Evolutionary conservation across 345 rosid genomes (phyloP).

Genomic region (Hibiscus tridactylites): DNA sequence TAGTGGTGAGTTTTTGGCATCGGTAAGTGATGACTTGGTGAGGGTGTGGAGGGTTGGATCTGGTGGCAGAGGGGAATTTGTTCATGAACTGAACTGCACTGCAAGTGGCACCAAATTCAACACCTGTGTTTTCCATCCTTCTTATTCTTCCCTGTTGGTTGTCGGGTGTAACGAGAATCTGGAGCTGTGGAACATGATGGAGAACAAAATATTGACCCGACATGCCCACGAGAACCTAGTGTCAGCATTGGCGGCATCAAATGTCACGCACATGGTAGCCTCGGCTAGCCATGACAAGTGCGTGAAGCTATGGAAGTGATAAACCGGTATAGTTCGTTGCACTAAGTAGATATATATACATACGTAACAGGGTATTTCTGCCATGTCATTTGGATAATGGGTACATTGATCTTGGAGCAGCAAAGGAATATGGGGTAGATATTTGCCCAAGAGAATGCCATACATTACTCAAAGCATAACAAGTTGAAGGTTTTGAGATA

Average conservation of each 20-base stretch:
- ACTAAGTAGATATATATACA: background rate
- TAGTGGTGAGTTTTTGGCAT: slow-evolving; percentile 47
- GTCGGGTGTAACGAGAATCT: slow-evolving; percentile 43
- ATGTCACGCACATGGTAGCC: slow-evolving; percentile 19
- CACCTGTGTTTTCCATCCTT: slow-evolving; percentile 48
- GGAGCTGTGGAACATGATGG: slow-evolving; percentile 36
- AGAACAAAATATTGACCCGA: slow-evolving; percentile 22
- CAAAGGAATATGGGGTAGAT: background rate
- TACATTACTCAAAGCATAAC: background rate
- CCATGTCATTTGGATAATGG: background rate
- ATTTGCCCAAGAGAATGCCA: background rate
- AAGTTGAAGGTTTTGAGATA: background rate
- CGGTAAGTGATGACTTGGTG: slow-evolving; percentile 60
- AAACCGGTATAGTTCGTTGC: background rate
- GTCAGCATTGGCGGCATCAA: slow-evolving; percentile 26
- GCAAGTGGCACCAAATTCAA: slow-evolving; percentile 31
- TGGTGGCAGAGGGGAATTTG: slow-evolving; percentile 34
- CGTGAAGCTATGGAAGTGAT: slow-evolving; percentile 31
- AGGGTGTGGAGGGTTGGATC: slow-evolving; percentile 54
- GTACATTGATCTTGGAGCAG: slow-evolving; percentile 3
- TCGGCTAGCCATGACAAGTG: slow-evolving; percentile 23
- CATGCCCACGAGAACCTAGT: slow-evolving; percentile 28
- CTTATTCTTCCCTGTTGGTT: slow-evolving; percentile 36
- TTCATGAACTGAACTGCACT: slow-evolving; percentile 36
- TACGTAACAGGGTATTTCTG: background rate